phyloP scores from a whole-genome alignment of 2,329 filamentous ascomycete species.

The Penicillium sp. region DNA sequence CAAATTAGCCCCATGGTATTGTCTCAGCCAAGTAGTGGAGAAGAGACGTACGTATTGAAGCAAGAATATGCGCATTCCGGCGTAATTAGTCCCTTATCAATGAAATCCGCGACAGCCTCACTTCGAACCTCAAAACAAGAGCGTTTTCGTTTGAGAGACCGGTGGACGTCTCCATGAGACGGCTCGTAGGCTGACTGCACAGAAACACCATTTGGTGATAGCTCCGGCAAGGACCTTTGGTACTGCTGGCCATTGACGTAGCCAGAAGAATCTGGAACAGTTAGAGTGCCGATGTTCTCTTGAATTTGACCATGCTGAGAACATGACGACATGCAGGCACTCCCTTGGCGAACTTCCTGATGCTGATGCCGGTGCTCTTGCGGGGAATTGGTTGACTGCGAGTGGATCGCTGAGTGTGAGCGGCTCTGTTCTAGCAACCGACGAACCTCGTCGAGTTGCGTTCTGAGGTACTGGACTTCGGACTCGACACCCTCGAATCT shows the following conservation, averaged over 20 bases:
- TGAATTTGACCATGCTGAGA: conserved; percentile 2
- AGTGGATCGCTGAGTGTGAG: not conserved
- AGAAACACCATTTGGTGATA: conserved; percentile 10
- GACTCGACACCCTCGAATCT: conserved; percentile 34
- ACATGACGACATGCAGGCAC: conserved; percentile 5
- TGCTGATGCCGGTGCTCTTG: conserved; percentile 1
- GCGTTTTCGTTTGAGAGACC: conserved; percentile 26
- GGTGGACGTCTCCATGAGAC: not conserved
- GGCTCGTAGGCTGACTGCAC: conserved; percentile 7
- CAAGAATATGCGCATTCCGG: conserved; percentile 33
- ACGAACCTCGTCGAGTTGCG: conserved; percentile 28
- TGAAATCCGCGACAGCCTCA: conserved; percentile 36
- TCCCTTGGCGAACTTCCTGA: not conserved
- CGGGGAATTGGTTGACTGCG: conserved; percentile 6
- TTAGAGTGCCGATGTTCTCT: not conserved
- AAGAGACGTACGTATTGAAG: conserved; percentile 30
- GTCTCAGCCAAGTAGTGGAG: not conserved
- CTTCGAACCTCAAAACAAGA: conserved; percentile 36
- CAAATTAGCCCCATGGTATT: not conserved
- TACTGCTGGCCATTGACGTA: conserved; percentile 3
- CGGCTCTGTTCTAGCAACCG: conserved; percentile 16
- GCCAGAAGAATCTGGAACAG: not conserved
- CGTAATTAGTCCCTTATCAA: conserved; percentile 35
- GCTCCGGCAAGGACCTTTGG: conserved; percentile 5
- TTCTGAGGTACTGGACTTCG: conserved; percentile 30